Base-by-base conservation (phyloP, 2,329 filamentous ascomycete genomes). In the Sporothrix pseudoabietina region DNA sequence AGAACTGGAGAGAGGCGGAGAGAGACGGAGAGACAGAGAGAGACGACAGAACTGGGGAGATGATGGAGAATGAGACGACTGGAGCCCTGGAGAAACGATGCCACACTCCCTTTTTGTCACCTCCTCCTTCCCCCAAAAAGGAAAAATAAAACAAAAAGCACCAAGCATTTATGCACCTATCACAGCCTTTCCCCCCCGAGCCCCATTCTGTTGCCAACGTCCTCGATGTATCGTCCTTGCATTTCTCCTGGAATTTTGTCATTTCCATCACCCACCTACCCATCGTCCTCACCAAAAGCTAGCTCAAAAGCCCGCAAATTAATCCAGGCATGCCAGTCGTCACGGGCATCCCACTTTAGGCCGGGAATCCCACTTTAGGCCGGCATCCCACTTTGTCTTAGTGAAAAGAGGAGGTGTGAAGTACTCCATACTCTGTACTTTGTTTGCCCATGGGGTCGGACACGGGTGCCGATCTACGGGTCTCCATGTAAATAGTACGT, bases 141-240 rank as follows among this genome's bases (percentile, higher is more conserved):
- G 47, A n/a, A 14, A 54, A 54, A 22, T 54, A 54, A n/a, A 9
- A 22, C 19, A 54, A n/a, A 54, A n/a, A 22, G n/a, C 2, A 14
- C 22, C 44, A 26, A 32, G 4, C 30, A 54, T 32, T 69, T 39
- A 41, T 69, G 66, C 66, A 69, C 66, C 66, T 69, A 69, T 69
- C 66, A 69, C 22, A n/a, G 30, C 9, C 3, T 30, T 54, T 52
- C 22, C 3, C 59, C n/a, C 61, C 61, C 61, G 35, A 41, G 39
- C 39, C 61, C 22, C 39, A 5, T 35, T 10, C 14, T 1, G 0
- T 30, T 22, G 30, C 2, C 14, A 4, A 16, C 41, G 9, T 47
- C 6, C 6, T 32, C 63, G 7, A 26, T 26, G 35, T n/a, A 22
- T 10, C 39, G n/a, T 44, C 5, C 57, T 32, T 30, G 9, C 16